Conservation (phyloP, 495 filamentous ascomycete genomes). For the Aspergillus bridgeri region DNA sequence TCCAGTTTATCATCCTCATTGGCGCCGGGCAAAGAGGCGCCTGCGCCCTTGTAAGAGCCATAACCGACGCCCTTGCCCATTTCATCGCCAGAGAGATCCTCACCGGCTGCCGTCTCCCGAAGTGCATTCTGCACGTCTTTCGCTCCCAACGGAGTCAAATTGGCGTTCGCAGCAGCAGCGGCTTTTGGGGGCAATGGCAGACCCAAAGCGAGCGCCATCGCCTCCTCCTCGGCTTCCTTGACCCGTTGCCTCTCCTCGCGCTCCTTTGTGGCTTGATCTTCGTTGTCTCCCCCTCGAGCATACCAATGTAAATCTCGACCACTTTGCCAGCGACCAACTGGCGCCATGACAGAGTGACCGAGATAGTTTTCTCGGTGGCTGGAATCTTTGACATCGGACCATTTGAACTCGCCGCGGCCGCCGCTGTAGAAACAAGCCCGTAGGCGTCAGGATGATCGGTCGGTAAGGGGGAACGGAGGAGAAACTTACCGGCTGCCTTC, state of each 20-base stretch:
- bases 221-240: constrained; percentile 93
- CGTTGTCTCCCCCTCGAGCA: constrained; percentile 61
- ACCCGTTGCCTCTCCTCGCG: constrained; percentile 72
- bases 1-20: constrained; percentile 21
- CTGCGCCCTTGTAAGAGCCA: constrained; percentile 18
- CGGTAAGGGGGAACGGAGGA: neutral
- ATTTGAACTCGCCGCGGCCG: constrained; percentile 89
- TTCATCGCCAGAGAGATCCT: constrained; percentile 22
- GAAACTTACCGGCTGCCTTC: constrained; percentile 69
- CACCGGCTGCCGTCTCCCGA: constrained; percentile 30
- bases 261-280: constrained; percentile 58
- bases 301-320: constrained; percentile 88
- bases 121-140: constrained; percentile 27
- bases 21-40: neutral
- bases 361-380: constrained; percentile 95
- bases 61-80: constrained; percentile 23
- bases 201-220: constrained; percentile 75
- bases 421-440: constrained; percentile 51
- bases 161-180: constrained; percentile 34
- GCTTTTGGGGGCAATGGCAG: constrained; percentile 57
- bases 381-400: constrained; percentile 88
- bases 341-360: constrained; percentile 90
- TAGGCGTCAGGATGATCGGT: constrained; percentile 4
- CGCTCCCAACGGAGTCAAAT: constrained; percentile 38
- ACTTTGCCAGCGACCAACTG: constrained; percentile 95